Base-by-base conservation (phyloP, 2,329 filamentous ascomycete species). In the Verticillium nubilum region DNA sequence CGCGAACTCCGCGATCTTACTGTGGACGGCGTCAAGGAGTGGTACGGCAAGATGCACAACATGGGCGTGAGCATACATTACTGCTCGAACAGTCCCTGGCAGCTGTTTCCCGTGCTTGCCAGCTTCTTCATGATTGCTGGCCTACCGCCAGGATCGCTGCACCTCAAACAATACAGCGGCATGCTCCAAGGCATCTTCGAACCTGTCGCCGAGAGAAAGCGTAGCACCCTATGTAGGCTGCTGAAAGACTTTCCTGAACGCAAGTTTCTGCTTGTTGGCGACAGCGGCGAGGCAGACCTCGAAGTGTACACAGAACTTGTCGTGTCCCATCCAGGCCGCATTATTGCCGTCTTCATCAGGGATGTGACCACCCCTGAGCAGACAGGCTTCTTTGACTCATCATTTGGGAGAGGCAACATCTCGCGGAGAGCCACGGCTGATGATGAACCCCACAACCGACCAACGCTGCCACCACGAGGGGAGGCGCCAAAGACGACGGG, bases 1-100 rank as follows among this genome's bases (percentile, higher is more conserved):
- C 88, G 93, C 10, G 92, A 97, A 52, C 78, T 98, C 1, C 80
- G 76, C 3, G 92, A 94, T 61, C 80, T 98, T 53, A 92, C 87
- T 0, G 86, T 99, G 25, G 88, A 92, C 17, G 95, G 95, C 2
- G 93, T 98, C 23, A 85, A 81, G 60, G 91, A 96, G 63, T 98
- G 95, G 94, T 99, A 98, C 70, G 86, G 80, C 35, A 80, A 80
- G 23, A 81, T 99, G 75, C 83, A 89, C 42, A 80, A 86, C 23
- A 86, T 94, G 76, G 92, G 93, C 19, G 94, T 98, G 26, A 86
- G 87, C 67, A 83, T 99, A 57, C 96, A 99, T 71, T 99, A 99
- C 72, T 96, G 97, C 64, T 99, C 95, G n/a, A 99, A 99, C 74
- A 96, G 94, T 56, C 95, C 95, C 0, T 99, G 96, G 96, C 96